A percentile compares a stretch with the other conserved stretches of the same genome.
Evolutionary conservation across 495 filamentous ascomycete species (phyloP).

Genomic region (Aspergillus asperescens): DNA sequence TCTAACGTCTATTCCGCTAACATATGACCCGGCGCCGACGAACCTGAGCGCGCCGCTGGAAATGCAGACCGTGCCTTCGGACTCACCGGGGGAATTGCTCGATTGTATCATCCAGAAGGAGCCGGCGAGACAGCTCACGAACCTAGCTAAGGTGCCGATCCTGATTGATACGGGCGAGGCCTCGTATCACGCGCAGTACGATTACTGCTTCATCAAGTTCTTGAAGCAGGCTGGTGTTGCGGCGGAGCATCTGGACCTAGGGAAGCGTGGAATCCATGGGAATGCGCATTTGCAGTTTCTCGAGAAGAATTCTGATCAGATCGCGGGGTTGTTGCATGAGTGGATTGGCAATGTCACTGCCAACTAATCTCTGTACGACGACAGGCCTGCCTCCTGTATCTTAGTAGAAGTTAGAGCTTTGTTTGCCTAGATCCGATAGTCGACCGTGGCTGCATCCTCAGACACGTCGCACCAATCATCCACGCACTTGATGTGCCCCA

Average conservation of each 20-base stretch:
- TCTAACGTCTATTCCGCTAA: slow-evolving; percentile 45
- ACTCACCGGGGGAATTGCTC: slow-evolving; percentile 12
- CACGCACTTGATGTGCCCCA: no score
- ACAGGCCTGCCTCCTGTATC: no score
- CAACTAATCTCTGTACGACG: background rate
- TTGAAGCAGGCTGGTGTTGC: slow-evolving; percentile 51
- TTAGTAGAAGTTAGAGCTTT: background rate
- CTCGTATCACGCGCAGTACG: slow-evolving; percentile 52
- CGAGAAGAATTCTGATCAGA: slow-evolving; percentile 53
- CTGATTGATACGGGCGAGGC: slow-evolving; percentile 48
- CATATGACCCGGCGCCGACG: slow-evolving; percentile 42
- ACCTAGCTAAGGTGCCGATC: slow-evolving; percentile 43
- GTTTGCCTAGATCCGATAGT: slow-evolving; percentile 3
- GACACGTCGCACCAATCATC: background rate
- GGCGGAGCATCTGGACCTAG: slow-evolving; percentile 42
- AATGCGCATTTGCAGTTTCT: slow-evolving; percentile 58
- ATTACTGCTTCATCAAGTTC: slow-evolving; percentile 51
- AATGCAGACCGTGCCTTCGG: slow-evolving; percentile 24
- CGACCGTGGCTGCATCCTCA: background rate
- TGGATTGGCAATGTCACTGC: slow-evolving; percentile 31
- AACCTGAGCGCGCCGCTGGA: slow-evolving; percentile 24
- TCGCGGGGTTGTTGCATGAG: slow-evolving; percentile 36
- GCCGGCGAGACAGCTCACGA: slow-evolving; percentile 44
- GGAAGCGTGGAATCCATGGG: slow-evolving; percentile 43
- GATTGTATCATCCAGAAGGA: slow-evolving; percentile 44